phyloP scores from a whole-genome alignment of 768 basidiomycete genomes.

The Panellus pusillus region DNA sequence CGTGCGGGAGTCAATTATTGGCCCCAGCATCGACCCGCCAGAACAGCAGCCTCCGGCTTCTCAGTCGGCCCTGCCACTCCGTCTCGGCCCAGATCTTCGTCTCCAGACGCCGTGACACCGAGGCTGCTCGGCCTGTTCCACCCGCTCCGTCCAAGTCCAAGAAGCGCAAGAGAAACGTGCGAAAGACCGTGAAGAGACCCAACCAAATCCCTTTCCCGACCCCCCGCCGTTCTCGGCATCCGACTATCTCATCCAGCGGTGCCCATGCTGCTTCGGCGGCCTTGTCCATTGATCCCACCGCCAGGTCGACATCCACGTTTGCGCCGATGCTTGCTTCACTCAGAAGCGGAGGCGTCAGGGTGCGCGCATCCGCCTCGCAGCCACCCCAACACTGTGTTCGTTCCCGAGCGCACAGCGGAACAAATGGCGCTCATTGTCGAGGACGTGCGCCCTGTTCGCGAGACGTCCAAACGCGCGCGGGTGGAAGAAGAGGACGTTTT shows the following conservation, averaged over 20 bases:
- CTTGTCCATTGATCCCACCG: neutral
- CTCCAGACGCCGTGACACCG: too few relatives aligned
- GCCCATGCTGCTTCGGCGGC: slow-evolving; percentile 31
- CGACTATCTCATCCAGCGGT: slow-evolving; percentile 23
- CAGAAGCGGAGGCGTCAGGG: slow-evolving; percentile 27
- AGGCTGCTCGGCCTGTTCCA: neutral
- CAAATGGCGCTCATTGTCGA: slow-evolving; percentile 24
- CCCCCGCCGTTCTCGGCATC: slow-evolving; percentile 14
- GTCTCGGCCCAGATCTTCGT: too few relatives aligned
- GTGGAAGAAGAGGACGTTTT: slow-evolving; percentile 2
- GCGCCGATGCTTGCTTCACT: slow-evolving; percentile 35
- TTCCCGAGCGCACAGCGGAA: slow-evolving; percentile 21
- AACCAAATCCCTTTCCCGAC: neutral
- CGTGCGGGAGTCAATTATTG: neutral
- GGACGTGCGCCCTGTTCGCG: neutral
- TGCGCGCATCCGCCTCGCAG: slow-evolving; percentile 15
- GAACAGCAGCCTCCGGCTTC: too few relatives aligned
- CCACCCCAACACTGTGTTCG: slow-evolving; percentile 25
- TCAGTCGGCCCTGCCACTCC: neutral
- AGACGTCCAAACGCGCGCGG: neutral
- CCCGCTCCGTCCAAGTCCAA: neutral
- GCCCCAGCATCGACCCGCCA: neutral
- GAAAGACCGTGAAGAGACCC: neutral
- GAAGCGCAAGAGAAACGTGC: neutral
- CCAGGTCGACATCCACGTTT: slow-evolving; percentile 27